A percentile compares a stretch with the other conserved stretches of the same genome.
These are phyloP conservation scores for Cutaneotrichosporon daszewskae DNA, from an alignment of 1,284 basidiomycete genomes.

Conservation along the genomic window DNA sequence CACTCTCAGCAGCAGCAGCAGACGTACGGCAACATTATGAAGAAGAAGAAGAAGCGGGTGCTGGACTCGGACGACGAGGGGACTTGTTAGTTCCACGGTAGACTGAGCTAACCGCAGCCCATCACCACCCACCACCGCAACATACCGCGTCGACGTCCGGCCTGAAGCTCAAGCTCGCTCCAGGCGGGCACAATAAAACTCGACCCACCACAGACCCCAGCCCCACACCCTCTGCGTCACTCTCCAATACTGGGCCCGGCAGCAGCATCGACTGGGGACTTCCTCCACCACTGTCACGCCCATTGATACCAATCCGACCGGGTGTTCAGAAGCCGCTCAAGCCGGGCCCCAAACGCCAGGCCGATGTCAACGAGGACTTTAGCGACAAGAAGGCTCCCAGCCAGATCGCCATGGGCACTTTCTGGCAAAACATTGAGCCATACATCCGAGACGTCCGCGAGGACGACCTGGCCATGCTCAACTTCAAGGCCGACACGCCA, in stretches of 20 bases:
- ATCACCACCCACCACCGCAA: constrained; percentile 46
- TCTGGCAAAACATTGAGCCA: constrained; percentile 77
- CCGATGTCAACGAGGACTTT: constrained; percentile 78
- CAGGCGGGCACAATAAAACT: constrained; percentile 21
- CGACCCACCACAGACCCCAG: constrained; percentile 44
- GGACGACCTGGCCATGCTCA: constrained; percentile 84
- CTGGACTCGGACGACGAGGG: constrained; percentile 66
- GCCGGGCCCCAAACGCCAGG: constrained; percentile 71
- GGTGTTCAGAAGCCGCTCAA: constrained; percentile 62
- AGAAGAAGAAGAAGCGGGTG: constrained; percentile 72
- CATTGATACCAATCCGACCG: constrained; percentile 61
- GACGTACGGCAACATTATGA: constrained; percentile 53
- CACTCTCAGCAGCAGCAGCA: constrained; percentile 10
- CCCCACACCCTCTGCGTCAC: constrained; percentile 40
- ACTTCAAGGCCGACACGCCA: constrained; percentile 75
- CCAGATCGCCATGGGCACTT: constrained; percentile 57
- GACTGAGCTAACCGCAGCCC: constrained; percentile 25
- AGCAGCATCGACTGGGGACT: constrained; percentile 40
- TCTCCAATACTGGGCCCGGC: constrained; percentile 30
- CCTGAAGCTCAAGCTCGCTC: constrained; percentile 37
- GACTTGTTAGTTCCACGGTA: constrained; percentile 52
- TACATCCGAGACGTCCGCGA: constrained; percentile 79
- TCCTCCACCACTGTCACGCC: constrained; percentile 29
- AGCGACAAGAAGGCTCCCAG: constrained; percentile 65
- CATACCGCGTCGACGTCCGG: constrained; percentile 28